phyloP scores from a whole-genome alignment of 1,284 basidiomycete species.

The Sphaerobolus stellatus region DNA sequence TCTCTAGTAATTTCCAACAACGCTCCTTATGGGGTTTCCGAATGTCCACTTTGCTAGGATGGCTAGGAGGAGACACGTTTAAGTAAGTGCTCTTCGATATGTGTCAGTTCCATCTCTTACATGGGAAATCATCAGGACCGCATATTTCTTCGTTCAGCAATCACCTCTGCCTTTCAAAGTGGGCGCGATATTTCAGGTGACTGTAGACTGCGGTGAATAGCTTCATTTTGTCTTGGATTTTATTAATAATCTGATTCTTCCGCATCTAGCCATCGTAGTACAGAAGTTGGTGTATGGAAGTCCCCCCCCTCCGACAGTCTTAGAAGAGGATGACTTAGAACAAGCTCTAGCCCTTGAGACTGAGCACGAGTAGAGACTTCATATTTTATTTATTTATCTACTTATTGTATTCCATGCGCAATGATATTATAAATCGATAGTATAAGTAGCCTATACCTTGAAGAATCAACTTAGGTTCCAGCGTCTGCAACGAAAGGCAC shows the following conservation, averaged over 20 bases:
- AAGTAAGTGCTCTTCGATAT: conserved; percentile 51
- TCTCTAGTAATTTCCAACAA: conserved; percentile 66
- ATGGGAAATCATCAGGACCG: conserved; percentile 47
- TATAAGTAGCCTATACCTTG: too few species aligned
- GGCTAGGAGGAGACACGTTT: conserved; percentile 79
- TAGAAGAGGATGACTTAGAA: conserved; percentile 70
- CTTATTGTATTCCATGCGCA: not conserved
- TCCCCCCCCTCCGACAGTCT: conserved; percentile 49
- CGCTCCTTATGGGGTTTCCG: conserved; percentile 83
- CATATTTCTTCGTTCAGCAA: conserved; percentile 71
- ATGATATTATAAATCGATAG: too few species aligned
- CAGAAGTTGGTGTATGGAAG: conserved; percentile 74
- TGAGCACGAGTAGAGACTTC: too few species aligned
- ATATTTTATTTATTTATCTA: not conserved
- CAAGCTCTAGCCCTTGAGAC: conserved; percentile 51
- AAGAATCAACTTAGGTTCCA: too few species aligned
- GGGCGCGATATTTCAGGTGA: conserved; percentile 79
- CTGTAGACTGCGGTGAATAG: conserved; percentile 66
- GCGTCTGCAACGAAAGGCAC: not conserved
- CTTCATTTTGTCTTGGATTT: conserved; percentile 8
- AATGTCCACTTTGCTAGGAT: conserved; percentile 76
- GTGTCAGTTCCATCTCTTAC: conserved; percentile 13
- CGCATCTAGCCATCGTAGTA: conserved; percentile 57
- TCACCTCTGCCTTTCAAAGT: conserved; percentile 77
- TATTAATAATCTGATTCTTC: conserved; percentile 15